Evolutionary conservation across 2,329 filamentous ascomycete species (phyloP).

Genomic region (Colletotrichum sp.): DNA sequence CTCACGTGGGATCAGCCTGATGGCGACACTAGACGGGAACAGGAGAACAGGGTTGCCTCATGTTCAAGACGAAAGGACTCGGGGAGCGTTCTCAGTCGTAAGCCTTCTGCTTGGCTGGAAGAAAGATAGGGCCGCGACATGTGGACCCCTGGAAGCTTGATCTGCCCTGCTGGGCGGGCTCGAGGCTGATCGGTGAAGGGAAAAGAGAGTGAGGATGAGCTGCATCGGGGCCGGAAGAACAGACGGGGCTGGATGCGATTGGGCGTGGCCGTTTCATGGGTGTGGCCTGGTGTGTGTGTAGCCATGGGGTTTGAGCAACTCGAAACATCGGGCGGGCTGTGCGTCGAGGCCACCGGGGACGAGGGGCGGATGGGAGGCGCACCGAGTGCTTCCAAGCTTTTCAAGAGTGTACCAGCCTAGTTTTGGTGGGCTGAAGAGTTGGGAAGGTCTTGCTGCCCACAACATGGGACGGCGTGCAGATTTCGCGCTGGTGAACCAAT

Average conservation of each 20-base stretch:
- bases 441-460: not conserved
- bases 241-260: slow-evolving; percentile 3
- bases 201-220: not conserved
- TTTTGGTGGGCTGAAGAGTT: not conserved
- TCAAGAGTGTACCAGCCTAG: not conserved
- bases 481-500: slow-evolving; percentile 10
- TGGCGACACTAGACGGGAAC: not conserved
- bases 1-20: slow-evolving; percentile 1
- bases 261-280: not conserved
- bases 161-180: not conserved
- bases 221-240: not conserved
- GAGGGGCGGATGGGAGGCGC: not conserved
- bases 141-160: not conserved
- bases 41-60: not conserved
- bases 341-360: not conserved
- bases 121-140: not conserved
- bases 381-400: not conserved
- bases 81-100: not conserved
- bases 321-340: slow-evolving; percentile 15
- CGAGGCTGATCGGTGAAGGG: not conserved
- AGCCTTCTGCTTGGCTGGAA: not conserved
- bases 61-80: not conserved
- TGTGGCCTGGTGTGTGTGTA: not conserved
- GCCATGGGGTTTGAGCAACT: not conserved
- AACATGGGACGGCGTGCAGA: not conserved